These are phyloP conservation scores for Lyophyllum atratum DNA, from an alignment of 768 basidiomycete genomes.

Conservation along the genomic window DNA sequence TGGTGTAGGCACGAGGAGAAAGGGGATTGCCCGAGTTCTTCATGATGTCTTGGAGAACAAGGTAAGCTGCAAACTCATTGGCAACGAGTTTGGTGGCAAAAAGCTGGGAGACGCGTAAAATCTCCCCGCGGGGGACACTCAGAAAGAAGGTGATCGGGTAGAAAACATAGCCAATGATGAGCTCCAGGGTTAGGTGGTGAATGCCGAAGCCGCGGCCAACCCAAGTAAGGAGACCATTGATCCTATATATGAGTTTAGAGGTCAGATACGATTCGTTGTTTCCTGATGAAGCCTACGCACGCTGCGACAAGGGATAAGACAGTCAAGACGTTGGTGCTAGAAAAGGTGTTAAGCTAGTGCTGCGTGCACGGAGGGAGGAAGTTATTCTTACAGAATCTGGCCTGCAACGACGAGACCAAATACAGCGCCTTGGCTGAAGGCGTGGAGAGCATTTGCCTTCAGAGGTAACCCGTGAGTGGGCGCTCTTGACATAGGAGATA, in stretches of 20 bases:
- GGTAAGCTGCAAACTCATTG: slow-evolving; percentile 85
- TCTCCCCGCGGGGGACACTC: slow-evolving; percentile 80
- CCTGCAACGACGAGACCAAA: slow-evolving; percentile 88
- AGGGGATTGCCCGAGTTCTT: slow-evolving; percentile 46
- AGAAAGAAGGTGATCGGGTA: slow-evolving; percentile 85
- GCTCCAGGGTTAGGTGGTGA: slow-evolving; percentile 77
- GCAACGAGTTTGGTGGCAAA: slow-evolving; percentile 87
- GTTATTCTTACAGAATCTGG: slow-evolving; percentile 68
- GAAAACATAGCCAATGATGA: slow-evolving; percentile 84
- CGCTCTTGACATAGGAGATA: neutral
- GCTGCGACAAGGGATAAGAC: slow-evolving; percentile 78
- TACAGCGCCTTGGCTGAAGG: slow-evolving; percentile 82
- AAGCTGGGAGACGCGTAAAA: slow-evolving; percentile 76
- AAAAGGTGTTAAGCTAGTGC: slow-evolving; percentile 1
- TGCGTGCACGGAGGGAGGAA: slow-evolving; percentile 7
- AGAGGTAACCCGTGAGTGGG: neutral
- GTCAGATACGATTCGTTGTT: neutral
- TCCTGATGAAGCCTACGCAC: slow-evolving; percentile 26
- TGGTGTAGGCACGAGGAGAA: slow-evolving; percentile 74
- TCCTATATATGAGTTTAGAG: slow-evolving; percentile 30
- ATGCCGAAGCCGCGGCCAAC: slow-evolving; percentile 86
- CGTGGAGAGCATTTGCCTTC: slow-evolving; percentile 81
- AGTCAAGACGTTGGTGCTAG: slow-evolving; percentile 80
- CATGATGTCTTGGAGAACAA: slow-evolving; percentile 54
- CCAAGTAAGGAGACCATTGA: slow-evolving; percentile 89